Conservation (phyloP, 805 yeast species). For the Saturnispora bothae region DNA sequence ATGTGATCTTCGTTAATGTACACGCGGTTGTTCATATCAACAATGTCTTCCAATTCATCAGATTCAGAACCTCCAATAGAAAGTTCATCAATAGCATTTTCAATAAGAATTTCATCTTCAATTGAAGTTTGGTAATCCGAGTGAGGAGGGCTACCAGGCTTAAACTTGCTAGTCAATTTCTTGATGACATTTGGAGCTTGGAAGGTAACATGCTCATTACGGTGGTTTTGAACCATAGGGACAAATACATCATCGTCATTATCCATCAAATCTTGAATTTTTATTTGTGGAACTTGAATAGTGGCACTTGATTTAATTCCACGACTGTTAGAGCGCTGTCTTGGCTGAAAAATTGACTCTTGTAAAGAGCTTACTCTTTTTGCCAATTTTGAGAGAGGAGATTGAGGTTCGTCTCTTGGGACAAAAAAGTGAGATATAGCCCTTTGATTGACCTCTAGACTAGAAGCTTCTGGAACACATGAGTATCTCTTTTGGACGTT, state of each 20-base stretch:
- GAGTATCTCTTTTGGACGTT: constrained; percentile 3
- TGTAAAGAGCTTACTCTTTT: constrained; percentile 6
- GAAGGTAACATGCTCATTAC: not conserved
- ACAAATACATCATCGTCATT: not conserved
- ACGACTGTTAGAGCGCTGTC: not conserved
- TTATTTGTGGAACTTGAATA: not conserved
- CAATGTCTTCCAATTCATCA: not conserved
- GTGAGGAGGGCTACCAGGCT: not conserved
- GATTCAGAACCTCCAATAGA: not conserved
- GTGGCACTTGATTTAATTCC: not conserved
- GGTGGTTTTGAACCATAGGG: not conserved
- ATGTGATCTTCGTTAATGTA: constrained; percentile 2
- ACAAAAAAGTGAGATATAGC: not conserved
- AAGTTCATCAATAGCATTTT: not conserved
- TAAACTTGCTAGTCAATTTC: not conserved
- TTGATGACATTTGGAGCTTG: not conserved
- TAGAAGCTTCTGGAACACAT: constrained; percentile 3
- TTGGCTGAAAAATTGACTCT: constrained; percentile 1
- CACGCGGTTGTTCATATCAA: constrained; percentile 1
- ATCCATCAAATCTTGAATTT: not conserved
- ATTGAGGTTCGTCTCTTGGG: not conserved
- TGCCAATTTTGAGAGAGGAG: constrained; percentile 1
- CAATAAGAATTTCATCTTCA: not conserved
- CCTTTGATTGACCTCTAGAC: constrained; percentile 3
- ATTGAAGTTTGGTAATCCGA: not conserved